Percentiles rank a stretch among this genome's conserved stretches.
Conservation (phyloP, 1,284 basidiomycete species). For the Cryptococcus amylolentus region DNA sequence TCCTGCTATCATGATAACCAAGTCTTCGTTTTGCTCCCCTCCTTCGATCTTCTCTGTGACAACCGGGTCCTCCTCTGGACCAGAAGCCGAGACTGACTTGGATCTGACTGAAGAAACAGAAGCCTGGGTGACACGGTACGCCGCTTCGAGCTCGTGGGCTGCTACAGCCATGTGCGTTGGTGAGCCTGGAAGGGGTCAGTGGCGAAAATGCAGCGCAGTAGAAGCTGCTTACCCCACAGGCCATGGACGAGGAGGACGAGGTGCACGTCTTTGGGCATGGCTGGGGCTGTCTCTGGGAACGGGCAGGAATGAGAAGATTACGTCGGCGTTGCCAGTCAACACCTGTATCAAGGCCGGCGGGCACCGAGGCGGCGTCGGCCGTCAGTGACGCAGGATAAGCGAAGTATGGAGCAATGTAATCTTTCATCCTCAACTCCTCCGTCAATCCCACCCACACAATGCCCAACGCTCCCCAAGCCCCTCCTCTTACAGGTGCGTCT, state of each 20-base stretch:
- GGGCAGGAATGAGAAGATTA: background rate
- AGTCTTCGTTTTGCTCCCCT: slow-evolving; percentile 16
- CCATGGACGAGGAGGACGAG: slow-evolving; percentile 48
- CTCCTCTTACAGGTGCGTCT: too few relatives aligned
- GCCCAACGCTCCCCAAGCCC: too few relatives aligned
- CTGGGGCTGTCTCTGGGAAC: background rate
- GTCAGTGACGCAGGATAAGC: too few relatives aligned
- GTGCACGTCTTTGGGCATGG: slow-evolving; percentile 29
- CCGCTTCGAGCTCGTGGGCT: slow-evolving; percentile 31
- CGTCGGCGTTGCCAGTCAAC: background rate
- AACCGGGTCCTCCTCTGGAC: slow-evolving; percentile 20
- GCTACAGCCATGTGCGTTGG: slow-evolving; percentile 40
- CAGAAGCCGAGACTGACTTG: slow-evolving; percentile 1
- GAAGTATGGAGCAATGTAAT: too few relatives aligned
- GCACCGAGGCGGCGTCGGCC: too few relatives aligned
- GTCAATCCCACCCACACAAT: too few relatives aligned
- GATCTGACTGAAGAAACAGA: background rate
- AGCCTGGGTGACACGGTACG: slow-evolving; percentile 11
- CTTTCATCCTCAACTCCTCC: too few relatives aligned
- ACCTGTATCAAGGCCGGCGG: too few relatives aligned
- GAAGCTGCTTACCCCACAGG: slow-evolving; percentile 40
- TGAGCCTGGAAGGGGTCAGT: slow-evolving; percentile 25
- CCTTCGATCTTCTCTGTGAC: slow-evolving; percentile 3
- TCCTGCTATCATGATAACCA: slow-evolving; percentile 42
- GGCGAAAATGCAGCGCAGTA: background rate